Evolutionary conservation across 192 early-diverging fungal genomes (phyloP).

Genomic region (Backusella macrospora): DNA sequence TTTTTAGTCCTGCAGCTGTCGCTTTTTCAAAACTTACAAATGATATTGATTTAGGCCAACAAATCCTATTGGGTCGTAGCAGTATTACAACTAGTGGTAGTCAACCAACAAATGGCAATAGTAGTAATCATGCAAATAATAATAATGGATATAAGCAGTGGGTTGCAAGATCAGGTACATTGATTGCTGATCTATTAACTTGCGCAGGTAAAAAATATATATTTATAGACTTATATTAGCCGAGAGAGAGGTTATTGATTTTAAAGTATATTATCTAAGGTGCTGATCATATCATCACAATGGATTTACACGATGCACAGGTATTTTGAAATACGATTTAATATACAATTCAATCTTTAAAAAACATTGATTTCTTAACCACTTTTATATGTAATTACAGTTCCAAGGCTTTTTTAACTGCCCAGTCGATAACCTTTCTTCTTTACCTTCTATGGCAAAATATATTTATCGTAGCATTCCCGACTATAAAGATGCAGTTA

Average conservation of each 20-base stretch:
- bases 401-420: slow-evolving; percentile 95
- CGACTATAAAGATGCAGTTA: slow-evolving; percentile 81
- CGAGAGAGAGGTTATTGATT: neutral
- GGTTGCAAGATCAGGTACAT: slow-evolving; percentile 86
- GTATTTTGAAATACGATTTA: neutral
- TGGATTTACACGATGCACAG: slow-evolving; percentile 97
- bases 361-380: too few species aligned
- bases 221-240: neutral
- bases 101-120: neutral
- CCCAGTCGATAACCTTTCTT: slow-evolving; percentile 90
- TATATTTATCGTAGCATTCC: slow-evolving; percentile 90
- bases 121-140: neutral
- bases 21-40: slow-evolving; percentile 11
- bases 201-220: slow-evolving; percentile 67
- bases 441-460: slow-evolving; percentile 84
- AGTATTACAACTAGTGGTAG: neutral
- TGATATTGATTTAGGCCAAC: slow-evolving; percentile 18
- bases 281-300: slow-evolving; percentile 94
- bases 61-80: slow-evolving; percentile 13
- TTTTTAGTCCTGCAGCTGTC: neutral
- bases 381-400: neutral
- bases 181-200: slow-evolving; percentile 86
- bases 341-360: neutral
- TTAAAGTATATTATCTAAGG: slow-evolving; percentile 43
- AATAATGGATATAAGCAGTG: slow-evolving; percentile 75